Percentiles rank a stretch among this genome's conserved stretches.
These are phyloP conservation scores for Aspergillus pseudonomiae DNA, from an alignment of 2,329 filamentous ascomycete genomes.

Conservation along the genomic window DNA sequence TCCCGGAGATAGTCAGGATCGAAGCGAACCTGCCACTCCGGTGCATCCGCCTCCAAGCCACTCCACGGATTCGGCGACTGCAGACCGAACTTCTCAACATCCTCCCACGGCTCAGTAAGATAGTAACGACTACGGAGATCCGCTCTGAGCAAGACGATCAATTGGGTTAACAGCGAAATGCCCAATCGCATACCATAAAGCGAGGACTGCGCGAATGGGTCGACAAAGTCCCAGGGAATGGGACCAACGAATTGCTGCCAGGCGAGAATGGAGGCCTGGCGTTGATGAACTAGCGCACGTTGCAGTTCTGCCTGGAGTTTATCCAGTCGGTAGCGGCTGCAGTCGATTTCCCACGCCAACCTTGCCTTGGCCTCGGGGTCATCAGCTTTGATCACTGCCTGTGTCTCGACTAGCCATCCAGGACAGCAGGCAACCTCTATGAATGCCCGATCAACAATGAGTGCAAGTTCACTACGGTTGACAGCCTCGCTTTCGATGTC, in stretches of 20 bases:
- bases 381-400: background rate
- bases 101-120: background rate
- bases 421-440: background rate
- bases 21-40: constrained; percentile 7
- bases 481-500: background rate
- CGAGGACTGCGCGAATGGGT: background rate
- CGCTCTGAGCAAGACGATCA: background rate
- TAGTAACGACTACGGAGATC: background rate
- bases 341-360: background rate
- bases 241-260: background rate
- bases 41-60: background rate
- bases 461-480: background rate
- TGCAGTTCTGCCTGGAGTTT: background rate
- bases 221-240: background rate
- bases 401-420: background rate
- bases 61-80: background rate
- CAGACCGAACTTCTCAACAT: background rate
- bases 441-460: background rate
- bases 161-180: background rate
- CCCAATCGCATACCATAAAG: background rate
- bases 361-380: background rate
- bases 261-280: background rate
- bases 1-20: constrained; percentile 4
- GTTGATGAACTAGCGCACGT: background rate
- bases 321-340: background rate